These are phyloP conservation scores for Pholiota conissans DNA, from an alignment of 768 basidiomycete genomes.

Conservation along the genomic window DNA sequence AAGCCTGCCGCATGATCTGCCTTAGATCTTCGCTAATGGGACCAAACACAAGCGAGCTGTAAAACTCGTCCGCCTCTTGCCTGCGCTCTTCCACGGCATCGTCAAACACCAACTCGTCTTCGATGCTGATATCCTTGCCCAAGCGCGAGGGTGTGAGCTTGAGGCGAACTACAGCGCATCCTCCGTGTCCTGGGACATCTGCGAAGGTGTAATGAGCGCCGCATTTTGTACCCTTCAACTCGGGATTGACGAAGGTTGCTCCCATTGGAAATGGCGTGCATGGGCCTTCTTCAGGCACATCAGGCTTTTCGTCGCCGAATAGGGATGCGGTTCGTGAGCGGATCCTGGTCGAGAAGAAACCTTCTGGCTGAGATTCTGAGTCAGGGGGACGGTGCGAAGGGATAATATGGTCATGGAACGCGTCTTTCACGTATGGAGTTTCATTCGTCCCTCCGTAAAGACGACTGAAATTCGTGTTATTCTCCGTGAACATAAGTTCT, in stretches of 20 bases:
- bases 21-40: slow-evolving; percentile 90
- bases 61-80: slow-evolving; percentile 96
- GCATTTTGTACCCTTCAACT: slow-evolving; percentile 85
- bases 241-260: slow-evolving; percentile 78
- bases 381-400: slow-evolving; percentile 72
- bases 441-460: slow-evolving; percentile 89
- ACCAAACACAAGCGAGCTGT: slow-evolving; percentile 74
- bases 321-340: slow-evolving; percentile 49
- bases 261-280: slow-evolving; percentile 59
- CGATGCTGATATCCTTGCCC: slow-evolving; percentile 75
- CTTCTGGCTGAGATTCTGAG: slow-evolving; percentile 42
- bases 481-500: slow-evolving; percentile 91
- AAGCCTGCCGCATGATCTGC: slow-evolving; percentile 95
- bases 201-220: slow-evolving; percentile 89
- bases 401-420: slow-evolving; percentile 98
- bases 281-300: slow-evolving; percentile 51
- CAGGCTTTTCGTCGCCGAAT: slow-evolving; percentile 37
- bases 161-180: slow-evolving; percentile 91
- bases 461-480: slow-evolving; percentile 93
- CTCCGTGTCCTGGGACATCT: slow-evolving; percentile 87
- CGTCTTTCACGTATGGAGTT: slow-evolving; percentile 88
- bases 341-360: slow-evolving; percentile 48
- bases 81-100: slow-evolving; percentile 86
- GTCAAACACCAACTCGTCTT: slow-evolving; percentile 90
- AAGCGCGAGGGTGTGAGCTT: slow-evolving; percentile 83